Conservation (phyloP, 352 stramenopile genomes). For the Phytophthora pseudosyringae region DNA sequence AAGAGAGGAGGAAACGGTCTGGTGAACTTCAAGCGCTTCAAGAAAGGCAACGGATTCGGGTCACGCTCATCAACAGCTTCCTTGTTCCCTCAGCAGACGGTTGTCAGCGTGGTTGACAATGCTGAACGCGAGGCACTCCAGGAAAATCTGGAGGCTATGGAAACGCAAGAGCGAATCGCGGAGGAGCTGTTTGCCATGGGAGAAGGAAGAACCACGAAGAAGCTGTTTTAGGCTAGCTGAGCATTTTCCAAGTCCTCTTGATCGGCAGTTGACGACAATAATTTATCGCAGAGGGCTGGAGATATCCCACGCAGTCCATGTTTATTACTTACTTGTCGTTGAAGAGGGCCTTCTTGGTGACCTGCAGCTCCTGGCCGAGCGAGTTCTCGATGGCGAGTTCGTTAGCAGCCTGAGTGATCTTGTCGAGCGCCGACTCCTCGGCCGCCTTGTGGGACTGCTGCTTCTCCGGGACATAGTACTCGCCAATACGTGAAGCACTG, state of each 20-base stretch:
- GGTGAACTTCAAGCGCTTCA: conserved; percentile 87
- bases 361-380: conserved; percentile 80
- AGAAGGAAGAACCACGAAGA: conserved; percentile 60
- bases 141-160: conserved; percentile 67
- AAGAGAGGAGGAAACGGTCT: conserved; percentile 16
- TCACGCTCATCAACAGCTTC: conserved; percentile 49
- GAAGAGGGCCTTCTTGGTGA: conserved; percentile 86
- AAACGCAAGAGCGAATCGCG: conserved; percentile 85
- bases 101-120: conserved; percentile 75
- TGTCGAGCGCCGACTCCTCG: conserved; percentile 85
- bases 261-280: conserved; percentile 22
- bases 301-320: conserved; percentile 24
- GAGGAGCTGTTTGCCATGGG: conserved; percentile 86
- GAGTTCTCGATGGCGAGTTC: conserved; percentile 88
- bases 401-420: conserved; percentile 86
- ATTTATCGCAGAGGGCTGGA: conserved; percentile 30
- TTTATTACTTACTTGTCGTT: conserved; percentile 75
- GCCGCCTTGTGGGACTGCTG: conserved; percentile 64
- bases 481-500: conserved; percentile 70
- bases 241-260: conserved; percentile 3
- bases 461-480: conserved; percentile 90
- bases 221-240: conserved; percentile 47
- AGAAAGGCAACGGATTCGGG: conserved; percentile 72
- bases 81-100: conserved; percentile 59
- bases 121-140: conserved; percentile 59